Percentiles rank a stretch among this genome's conserved stretches.
Evolutionary conservation across 305 asterid species (phyloP).

Genomic region (Fraxinus latifolia): DNA sequence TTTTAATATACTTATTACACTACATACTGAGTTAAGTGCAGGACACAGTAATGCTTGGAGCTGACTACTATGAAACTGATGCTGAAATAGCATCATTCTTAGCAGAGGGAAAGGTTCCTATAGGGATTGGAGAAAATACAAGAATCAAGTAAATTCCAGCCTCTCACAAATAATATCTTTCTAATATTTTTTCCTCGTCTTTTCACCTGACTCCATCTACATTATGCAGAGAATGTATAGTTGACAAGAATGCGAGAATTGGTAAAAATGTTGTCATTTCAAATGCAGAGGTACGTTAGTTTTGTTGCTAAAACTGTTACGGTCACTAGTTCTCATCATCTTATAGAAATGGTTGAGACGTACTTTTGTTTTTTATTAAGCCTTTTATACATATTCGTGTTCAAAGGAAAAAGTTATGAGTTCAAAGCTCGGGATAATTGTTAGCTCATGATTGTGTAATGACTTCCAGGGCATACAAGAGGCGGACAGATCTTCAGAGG

Average conservation of each 20-base stretch:
- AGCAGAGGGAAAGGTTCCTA: conserved; percentile 80
- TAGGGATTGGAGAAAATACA: conserved; percentile 89
- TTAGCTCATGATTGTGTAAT: not conserved
- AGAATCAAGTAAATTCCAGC: conserved; percentile 62
- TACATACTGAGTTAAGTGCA: conserved; percentile 18
- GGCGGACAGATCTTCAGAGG: conserved; percentile 88
- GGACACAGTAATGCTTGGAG: conserved; percentile 97
- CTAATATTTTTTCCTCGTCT: conserved; percentile 1
- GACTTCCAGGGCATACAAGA: conserved; percentile 82
- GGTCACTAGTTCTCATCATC: not conserved
- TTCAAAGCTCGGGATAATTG: not conserved
- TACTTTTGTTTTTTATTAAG: not conserved
- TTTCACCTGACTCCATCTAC: conserved; percentile 20
- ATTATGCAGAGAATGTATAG: conserved; percentile 70
- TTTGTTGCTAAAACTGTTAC: not conserved
- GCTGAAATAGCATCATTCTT: conserved; percentile 59
- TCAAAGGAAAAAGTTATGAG: not conserved
- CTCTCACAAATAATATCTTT: conserved; percentile 15
- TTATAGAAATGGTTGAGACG: not conserved
- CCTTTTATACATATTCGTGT: not conserved
- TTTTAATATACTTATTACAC: not conserved
- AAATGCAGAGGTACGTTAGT: conserved; percentile 64
- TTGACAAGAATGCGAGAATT: conserved; percentile 89
- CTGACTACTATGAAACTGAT: conserved; percentile 86
- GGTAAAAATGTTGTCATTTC: conserved; percentile 78